Percentiles rank a stretch among this genome's conserved stretches.
These are phyloP conservation scores for Phytophthora pseudosyringae DNA, from an alignment of 352 stramenopile genomes.

Conservation along the genomic window DNA sequence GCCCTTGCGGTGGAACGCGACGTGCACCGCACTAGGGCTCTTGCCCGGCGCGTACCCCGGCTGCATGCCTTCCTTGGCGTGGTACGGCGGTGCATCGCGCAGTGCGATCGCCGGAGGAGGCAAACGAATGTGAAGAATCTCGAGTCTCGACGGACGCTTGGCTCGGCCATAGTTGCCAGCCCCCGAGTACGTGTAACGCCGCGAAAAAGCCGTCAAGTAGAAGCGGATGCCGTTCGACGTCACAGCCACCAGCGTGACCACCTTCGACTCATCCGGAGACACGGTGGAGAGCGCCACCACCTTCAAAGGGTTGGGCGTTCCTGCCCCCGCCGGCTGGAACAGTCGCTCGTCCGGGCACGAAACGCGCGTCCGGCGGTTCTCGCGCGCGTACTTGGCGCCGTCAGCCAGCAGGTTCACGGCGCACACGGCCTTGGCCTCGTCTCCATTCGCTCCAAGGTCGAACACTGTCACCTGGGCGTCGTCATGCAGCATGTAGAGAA, in stretches of 20 bases:
- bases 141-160: slow-evolving; percentile 71
- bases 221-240: slow-evolving; percentile 94
- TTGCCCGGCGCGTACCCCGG: slow-evolving; percentile 82
- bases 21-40: slow-evolving; percentile 78
- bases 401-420: slow-evolving; percentile 73
- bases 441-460: slow-evolving; percentile 59
- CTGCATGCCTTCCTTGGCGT: slow-evolving; percentile 89
- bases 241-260: slow-evolving; percentile 93
- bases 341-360: slow-evolving; percentile 85
- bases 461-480: slow-evolving; percentile 80
- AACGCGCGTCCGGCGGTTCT: slow-evolving; percentile 82
- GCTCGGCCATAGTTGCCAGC: slow-evolving; percentile 44
- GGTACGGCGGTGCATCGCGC: slow-evolving; percentile 79
- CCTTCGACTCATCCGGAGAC: slow-evolving; percentile 71
- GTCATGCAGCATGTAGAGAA: slow-evolving; percentile 93
- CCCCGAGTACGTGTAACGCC: slow-evolving; percentile 48
- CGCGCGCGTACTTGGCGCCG: slow-evolving; percentile 81
- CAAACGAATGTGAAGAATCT: slow-evolving; percentile 85
- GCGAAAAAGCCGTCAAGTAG: slow-evolving; percentile 92
- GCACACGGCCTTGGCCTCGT: slow-evolving; percentile 70
- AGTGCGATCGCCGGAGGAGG: slow-evolving; percentile 75
- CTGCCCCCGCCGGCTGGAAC: slow-evolving; percentile 58
- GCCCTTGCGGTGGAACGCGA: slow-evolving; percentile 79
- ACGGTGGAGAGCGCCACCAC: slow-evolving; percentile 76
- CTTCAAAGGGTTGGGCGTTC: slow-evolving; percentile 51